phyloP scores from a whole-genome alignment of 2,329 filamentous ascomycete species.

The Periconia sp. region DNA sequence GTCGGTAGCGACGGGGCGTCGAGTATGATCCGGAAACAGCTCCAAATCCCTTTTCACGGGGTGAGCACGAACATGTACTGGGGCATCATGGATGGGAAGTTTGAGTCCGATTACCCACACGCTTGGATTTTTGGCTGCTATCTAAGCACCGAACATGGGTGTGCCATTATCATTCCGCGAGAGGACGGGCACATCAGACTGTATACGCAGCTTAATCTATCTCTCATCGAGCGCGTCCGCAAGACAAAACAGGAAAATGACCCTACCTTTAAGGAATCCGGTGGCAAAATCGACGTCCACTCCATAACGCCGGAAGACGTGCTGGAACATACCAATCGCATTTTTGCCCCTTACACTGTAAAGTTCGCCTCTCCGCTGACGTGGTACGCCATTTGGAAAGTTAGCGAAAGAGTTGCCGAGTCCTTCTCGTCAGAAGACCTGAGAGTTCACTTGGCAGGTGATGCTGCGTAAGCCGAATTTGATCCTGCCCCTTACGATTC shows the following conservation, averaged over 20 bases:
- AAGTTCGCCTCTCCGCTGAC: conserved; percentile 39
- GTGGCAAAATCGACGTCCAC: conserved; percentile 35
- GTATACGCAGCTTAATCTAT: conserved; percentile 38
- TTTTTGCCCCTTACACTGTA: conserved; percentile 42
- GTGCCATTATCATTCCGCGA: conserved; percentile 41
- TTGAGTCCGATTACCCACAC: conserved; percentile 20
- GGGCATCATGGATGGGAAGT: conserved; percentile 38
- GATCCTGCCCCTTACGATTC: too few relatives aligned
- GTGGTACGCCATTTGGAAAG: conserved; percentile 46
- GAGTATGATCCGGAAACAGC: conserved; percentile 36
- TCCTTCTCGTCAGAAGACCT: conserved; percentile 37
- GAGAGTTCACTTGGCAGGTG: conserved; percentile 39
- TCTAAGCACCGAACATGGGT: conserved; percentile 32
- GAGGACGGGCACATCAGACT: conserved; percentile 35
- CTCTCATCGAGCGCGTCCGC: conserved; percentile 3
- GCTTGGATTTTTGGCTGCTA: conserved; percentile 21
- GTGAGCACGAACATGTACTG: conserved; percentile 43
- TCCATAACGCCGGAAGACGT: conserved; percentile 46
- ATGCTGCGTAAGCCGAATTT: conserved; percentile 4
- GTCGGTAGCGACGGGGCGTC: conserved; percentile 40
- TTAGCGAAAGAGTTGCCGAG: conserved; percentile 42
- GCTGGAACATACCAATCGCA: conserved; percentile 41
- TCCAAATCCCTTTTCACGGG: conserved; percentile 36
- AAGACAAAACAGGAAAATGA: not conserved
- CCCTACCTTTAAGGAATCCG: not conserved